Conservation (phyloP, 257 asterid genomes). For the Fraxinus pennsylvanica region DNA sequence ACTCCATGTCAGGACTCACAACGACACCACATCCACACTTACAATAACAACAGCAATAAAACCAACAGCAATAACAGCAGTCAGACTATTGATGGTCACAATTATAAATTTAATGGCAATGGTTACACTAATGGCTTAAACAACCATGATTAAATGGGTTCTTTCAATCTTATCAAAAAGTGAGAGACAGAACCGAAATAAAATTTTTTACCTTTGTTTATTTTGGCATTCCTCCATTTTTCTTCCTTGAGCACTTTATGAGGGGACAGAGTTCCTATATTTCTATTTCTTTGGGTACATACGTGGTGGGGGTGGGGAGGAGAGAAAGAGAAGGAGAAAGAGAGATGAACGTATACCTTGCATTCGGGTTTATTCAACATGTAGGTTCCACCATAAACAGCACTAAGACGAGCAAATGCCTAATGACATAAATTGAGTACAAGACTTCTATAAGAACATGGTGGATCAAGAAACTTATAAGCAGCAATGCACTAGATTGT, state of each 20-base stretch:
- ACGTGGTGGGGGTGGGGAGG: background rate
- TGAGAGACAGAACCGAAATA: background rate
- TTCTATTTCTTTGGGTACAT: no score
- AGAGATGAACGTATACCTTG: conserved; percentile 52
- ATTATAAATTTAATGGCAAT: background rate
- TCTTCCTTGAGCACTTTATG: background rate
- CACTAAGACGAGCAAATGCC: conserved; percentile 99
- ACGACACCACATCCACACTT: background rate
- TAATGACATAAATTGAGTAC: conserved; percentile 30
- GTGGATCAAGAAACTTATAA: background rate
- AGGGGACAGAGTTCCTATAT: background rate
- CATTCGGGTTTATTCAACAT: conserved; percentile 96
- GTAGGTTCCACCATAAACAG: conserved; percentile 98
- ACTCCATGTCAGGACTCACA: conserved; percentile 22
- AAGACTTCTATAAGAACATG: conserved; percentile 7
- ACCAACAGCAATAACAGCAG: background rate
- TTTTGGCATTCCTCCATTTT: background rate
- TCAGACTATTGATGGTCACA: background rate
- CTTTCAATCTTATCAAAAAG: background rate
- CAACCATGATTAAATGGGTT: background rate
- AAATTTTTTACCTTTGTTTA: background rate
- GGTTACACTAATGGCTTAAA: background rate
- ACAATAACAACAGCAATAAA: conserved; percentile 5
- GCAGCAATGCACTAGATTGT: background rate
- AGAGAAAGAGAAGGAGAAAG: background rate